phyloP scores from a whole-genome alignment of 2,329 filamentous ascomycete species.

The Macrophomina phaseolina region DNA sequence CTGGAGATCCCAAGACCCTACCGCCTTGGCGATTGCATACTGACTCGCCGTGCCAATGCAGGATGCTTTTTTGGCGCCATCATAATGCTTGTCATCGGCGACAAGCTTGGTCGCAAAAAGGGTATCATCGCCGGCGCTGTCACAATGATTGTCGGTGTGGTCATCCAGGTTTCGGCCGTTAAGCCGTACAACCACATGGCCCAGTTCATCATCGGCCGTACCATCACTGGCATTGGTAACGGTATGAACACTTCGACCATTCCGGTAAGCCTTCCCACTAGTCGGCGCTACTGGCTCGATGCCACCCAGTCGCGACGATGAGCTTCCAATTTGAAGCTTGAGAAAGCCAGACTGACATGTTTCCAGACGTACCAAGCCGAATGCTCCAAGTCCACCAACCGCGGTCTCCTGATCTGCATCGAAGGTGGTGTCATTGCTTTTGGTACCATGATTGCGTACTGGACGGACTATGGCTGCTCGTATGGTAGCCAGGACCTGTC shows the following conservation, averaged over 20 bases:
- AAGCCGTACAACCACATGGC: slow-evolving; percentile 46
- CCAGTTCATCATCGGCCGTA: slow-evolving; percentile 60
- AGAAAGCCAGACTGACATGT: neutral
- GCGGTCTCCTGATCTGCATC: slow-evolving; percentile 66
- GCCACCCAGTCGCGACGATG: neutral
- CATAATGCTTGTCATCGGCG: slow-evolving; percentile 45
- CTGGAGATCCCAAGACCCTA: slow-evolving; percentile 33
- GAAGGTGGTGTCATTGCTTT: slow-evolving; percentile 60
- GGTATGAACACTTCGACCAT: slow-evolving; percentile 63
- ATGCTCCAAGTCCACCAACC: slow-evolving; percentile 60
- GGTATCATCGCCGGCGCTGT: slow-evolving; percentile 50
- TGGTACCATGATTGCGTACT: slow-evolving; percentile 59
- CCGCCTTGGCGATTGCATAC: slow-evolving; percentile 1
- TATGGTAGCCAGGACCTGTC: slow-evolving; percentile 40
- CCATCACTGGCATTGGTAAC: slow-evolving; percentile 60
- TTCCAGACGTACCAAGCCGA: slow-evolving; percentile 61
- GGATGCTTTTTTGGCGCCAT: slow-evolving; percentile 49
- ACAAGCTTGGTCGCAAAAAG: slow-evolving; percentile 50
- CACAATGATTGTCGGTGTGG: slow-evolving; percentile 51
- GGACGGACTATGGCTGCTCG: slow-evolving; percentile 47
- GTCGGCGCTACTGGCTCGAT: neutral
- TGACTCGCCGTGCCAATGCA: slow-evolving; percentile 21
- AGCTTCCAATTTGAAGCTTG: neutral
- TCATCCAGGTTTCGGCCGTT: slow-evolving; percentile 47
- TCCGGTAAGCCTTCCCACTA: slow-evolving; percentile 35